phyloP scores from a whole-genome alignment of 2,329 filamentous ascomycete species.

The Rhinocladiella similis region DNA sequence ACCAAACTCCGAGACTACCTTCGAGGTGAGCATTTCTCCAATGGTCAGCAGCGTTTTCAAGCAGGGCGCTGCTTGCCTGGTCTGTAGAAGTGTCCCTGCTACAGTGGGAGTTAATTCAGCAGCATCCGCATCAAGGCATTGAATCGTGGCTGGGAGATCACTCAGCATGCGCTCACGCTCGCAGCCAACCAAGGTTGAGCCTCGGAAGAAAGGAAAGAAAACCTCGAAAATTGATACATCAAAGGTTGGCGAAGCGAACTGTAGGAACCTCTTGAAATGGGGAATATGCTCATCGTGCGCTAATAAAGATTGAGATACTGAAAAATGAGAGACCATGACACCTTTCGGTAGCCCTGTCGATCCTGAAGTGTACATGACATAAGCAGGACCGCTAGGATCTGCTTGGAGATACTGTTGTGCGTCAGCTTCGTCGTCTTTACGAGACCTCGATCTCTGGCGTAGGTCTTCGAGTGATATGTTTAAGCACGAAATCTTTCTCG shows the following conservation, averaged over 20 bases:
- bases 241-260: slow-evolving; percentile 90
- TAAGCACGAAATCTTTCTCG: slow-evolving; percentile 36
- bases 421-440: neutral
- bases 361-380: slow-evolving; percentile 92
- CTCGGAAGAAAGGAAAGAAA: slow-evolving; percentile 80
- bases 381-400: slow-evolving; percentile 57
- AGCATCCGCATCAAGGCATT: slow-evolving; percentile 69
- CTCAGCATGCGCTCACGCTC: slow-evolving; percentile 69
- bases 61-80: slow-evolving; percentile 64
- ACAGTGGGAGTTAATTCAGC: slow-evolving; percentile 90
- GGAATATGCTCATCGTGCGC: slow-evolving; percentile 80
- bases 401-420: slow-evolving; percentile 28
- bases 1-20: slow-evolving; percentile 78
- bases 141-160: slow-evolving; percentile 70
- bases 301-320: slow-evolving; percentile 77
- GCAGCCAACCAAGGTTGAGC: slow-evolving; percentile 71
- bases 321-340: slow-evolving; percentile 75
- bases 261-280: slow-evolving; percentile 74
- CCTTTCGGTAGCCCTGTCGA: slow-evolving; percentile 89
- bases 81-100: slow-evolving; percentile 71
- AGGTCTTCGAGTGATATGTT: slow-evolving; percentile 36
- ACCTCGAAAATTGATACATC: slow-evolving; percentile 95
- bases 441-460: neutral
- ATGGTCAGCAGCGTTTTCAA: slow-evolving; percentile 78
- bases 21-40: slow-evolving; percentile 83